Percentiles rank a stretch among this genome's conserved stretches.
Evolutionary conservation across 2,329 filamentous ascomycete species (phyloP).

Genomic region (Tolypocladium capitatum): DNA sequence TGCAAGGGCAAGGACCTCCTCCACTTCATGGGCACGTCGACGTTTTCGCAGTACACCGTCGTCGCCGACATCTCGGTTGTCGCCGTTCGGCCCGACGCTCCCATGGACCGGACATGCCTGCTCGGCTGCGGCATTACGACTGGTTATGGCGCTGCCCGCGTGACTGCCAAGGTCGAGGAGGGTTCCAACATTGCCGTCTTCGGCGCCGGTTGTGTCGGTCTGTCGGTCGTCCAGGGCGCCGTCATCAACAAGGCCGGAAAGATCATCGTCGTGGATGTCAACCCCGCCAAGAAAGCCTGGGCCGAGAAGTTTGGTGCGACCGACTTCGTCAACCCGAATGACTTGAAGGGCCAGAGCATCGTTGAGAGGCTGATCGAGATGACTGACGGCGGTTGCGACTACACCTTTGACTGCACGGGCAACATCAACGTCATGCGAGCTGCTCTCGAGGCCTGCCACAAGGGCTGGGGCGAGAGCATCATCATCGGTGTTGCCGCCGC

Average conservation of each 20-base stretch:
- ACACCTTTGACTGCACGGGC: conserved; percentile 98
- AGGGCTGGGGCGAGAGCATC: conserved; percentile 97
- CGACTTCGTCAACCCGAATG: conserved; percentile 87
- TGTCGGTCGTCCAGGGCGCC: conserved; percentile 89
- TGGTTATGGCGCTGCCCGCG: conserved; percentile 87
- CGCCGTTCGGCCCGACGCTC: conserved; percentile 76
- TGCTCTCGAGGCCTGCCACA: conserved; percentile 94
- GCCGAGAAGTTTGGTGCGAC: conserved; percentile 89
- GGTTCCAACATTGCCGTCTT: conserved; percentile 86
- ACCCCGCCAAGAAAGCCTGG: conserved; percentile 86
- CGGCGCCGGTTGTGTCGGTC: conserved; percentile 87
- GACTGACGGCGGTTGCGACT: conserved; percentile 96
- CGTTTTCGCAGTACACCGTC: conserved; percentile 97
- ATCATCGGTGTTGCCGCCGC: conserved; percentile 95
- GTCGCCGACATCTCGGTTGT: conserved; percentile 98
- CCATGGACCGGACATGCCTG: conserved; percentile 92
- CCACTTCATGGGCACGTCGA: conserved; percentile 98
- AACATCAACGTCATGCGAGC: conserved; percentile 94
- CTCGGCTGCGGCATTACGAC: conserved; percentile 98
- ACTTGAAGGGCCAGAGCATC: conserved; percentile 65
- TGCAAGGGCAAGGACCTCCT: conserved; percentile 90
- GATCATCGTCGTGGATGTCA: conserved; percentile 66
- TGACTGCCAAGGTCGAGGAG: conserved; percentile 84
- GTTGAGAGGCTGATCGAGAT: conserved; percentile 91
- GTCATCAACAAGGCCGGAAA: conserved; percentile 68